Evolutionary conservation across 192 early-diverging fungal species (phyloP), one percentile per base, ranked within the genome.

Genomic region (Umbelopsis sp.): DNA sequence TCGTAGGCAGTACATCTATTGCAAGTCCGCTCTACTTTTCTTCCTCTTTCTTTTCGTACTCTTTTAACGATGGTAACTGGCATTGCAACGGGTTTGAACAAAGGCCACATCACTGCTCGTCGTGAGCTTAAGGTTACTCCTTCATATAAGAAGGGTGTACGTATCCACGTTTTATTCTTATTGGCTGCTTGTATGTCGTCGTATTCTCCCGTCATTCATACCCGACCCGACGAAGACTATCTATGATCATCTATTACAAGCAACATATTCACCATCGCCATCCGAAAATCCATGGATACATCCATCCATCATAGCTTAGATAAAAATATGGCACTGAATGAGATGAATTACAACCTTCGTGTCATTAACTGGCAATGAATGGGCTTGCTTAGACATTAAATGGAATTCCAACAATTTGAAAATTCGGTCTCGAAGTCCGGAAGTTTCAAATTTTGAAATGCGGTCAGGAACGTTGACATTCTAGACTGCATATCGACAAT

Each of bases 31-130:
- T 6, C 7, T 11, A 41, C 8, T 6, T 41, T 41, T 11, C 38
- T 41, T 41, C 8, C 38, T 41, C 38, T 41, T 41, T 41, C 38
- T 41, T 41, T 41, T 41, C 38, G 38, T 11, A 41, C 51, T 70
- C 38, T 41, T 41, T 41, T 0, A 41, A 78, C 74, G 72, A 72
- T 47, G 75, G 85, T 84, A 74, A 86, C 91, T 73, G 97, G 97
- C 75, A 90, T 99, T 78, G 87, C 87, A 78, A 86, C 85, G 74
- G 97, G 97, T 78, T 81, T 90, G 84, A 98, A 97, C 92, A 90
- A 91, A 81, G 97, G 97, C 69, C 95, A 94, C 89, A 83, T 93
- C 86, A 93, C 91, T 77, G 90, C 97, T 71, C 82, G 82, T 70
- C 89, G 91, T 70, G 87, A 81, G 71, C 79, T 89, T 75, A 83